Evolutionary conservation across 2,329 filamentous ascomycete genomes (phyloP), one percentile per base, ranked within the genome.

Genomic region (Thielaviopsis punctulata): DNA sequence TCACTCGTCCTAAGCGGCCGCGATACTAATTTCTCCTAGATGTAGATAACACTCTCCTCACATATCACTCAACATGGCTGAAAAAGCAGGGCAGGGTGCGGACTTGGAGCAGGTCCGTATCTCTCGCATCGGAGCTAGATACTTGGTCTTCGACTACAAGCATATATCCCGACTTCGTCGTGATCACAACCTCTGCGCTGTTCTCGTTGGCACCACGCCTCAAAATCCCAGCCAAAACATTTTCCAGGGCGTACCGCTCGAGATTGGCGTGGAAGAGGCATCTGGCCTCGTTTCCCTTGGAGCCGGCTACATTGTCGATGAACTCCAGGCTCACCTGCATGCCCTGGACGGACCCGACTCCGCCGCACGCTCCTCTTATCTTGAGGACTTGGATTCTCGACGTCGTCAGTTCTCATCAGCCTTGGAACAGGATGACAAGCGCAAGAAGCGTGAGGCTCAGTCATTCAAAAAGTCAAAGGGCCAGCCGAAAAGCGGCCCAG

Each of bases 141-240:
- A 90, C 69, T 78, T 95, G 56, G 73, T 98, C 59, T 96, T 95
- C 71, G 87, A 94, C 64, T 78, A 87, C 60, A 78, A 88, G 62
- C 79, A 81, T 57, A 83, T 88, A 55, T 80, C 84, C 60, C 76
- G 82, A 64, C 73, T 95, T 57, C 84, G 92, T 58, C 80, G 85
- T 56, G 72, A 79, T 60, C 77, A 95, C 69, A 81, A 86, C 64
- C 87, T 95, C 60, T 89, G 84, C 62, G 88, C 88, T 57, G 83
- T 92, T 27, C 73, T 95, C 52, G 81, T 86, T 55, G 92, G 92
- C 53, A 89, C 86, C 7, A 79, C 95, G 25, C 90, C 92, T 1
- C 89, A 96, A 66, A 82, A 87, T 53, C 88, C 89, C 5, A 90
- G 93, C 60, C 92, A 98, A 67, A 96, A 95, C 68, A 77, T 95